phyloP scores from a whole-genome alignment of 2,329 filamentous ascomycete species.

The Alternaria sp. region DNA sequence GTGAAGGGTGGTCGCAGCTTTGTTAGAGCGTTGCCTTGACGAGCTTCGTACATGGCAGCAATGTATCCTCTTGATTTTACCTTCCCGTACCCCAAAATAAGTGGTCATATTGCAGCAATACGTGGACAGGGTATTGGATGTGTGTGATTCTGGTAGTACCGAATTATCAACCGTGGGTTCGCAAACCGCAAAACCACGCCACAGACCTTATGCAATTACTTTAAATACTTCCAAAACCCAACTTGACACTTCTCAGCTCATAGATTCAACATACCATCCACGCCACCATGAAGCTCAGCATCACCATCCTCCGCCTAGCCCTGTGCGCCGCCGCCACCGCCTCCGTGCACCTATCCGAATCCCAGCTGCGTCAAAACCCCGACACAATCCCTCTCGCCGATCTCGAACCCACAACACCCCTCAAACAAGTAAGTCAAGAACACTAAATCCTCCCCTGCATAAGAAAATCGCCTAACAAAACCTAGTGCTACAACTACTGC shows the following conservation, averaged over 20 bases:
- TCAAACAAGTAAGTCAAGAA: neutral
- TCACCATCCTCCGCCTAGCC: neutral
- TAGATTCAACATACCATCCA: neutral
- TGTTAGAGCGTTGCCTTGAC: neutral
- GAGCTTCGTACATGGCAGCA: neutral
- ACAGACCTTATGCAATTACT: fast-evolving
- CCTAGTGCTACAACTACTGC: neutral
- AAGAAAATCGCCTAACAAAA: neutral
- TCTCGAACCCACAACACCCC: neutral
- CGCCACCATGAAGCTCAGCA: neutral
- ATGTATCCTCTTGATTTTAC: neutral
- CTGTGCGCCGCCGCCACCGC: neutral
- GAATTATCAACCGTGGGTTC: neutral
- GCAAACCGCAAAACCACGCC: neutral
- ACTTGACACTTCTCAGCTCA: neutral
- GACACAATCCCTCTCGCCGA: neutral
- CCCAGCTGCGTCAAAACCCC: neutral
- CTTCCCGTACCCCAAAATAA: fast-evolving
- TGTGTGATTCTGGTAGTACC: neutral
- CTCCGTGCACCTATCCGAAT: neutral
- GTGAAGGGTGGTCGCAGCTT: neutral
- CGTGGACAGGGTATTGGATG: neutral
- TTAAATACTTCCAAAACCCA: neutral
- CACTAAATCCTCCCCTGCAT: neutral
- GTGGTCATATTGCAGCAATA: neutral